Percentiles rank a stretch among this genome's conserved stretches.
phyloP scores from a whole-genome alignment of 1,139 yeast species.

The Pichia sp. region DNA sequence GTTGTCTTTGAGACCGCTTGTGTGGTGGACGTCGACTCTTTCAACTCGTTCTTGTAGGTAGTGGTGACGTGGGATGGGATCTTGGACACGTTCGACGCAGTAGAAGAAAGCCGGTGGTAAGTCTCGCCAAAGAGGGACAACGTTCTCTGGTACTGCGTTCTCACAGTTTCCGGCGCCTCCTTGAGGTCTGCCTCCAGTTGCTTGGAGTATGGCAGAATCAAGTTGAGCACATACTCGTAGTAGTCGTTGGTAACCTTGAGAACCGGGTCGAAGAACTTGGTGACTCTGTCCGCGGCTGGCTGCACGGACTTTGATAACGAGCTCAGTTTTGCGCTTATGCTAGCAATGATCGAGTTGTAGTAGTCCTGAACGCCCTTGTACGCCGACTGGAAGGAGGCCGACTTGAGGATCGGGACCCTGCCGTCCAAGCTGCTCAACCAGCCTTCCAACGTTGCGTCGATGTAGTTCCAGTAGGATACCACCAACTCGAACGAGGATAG shows the following conservation, averaged over 20 bases:
- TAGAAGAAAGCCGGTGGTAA: conserved; percentile 20
- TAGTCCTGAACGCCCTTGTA: conserved; percentile 3
- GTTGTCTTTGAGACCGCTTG: conserved; percentile 32
- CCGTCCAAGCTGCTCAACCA: conserved; percentile 21
- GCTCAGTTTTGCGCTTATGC: conserved; percentile 7
- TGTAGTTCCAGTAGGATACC: conserved; percentile 19
- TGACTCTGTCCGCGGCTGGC: conserved; percentile 8
- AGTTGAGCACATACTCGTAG: conserved; percentile 22
- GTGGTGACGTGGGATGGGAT: conserved; percentile 28
- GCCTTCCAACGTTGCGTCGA: conserved; percentile 19
- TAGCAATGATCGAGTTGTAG: conserved; percentile 13
- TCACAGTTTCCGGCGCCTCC: neutral
- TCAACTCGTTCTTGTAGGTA: conserved; percentile 27
- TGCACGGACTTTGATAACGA: conserved; percentile 7
- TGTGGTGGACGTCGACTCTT: conserved; percentile 25
- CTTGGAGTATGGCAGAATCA: conserved; percentile 21
- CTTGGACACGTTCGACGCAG: conserved; percentile 23
- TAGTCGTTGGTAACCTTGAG: conserved; percentile 24
- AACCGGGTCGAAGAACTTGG: conserved; percentile 20
- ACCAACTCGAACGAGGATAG: conserved; percentile 17
- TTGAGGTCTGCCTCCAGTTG: conserved; percentile 7
- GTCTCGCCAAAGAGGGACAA: conserved; percentile 18
- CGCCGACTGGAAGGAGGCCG: conserved; percentile 16
- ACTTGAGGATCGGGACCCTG: conserved; percentile 21
- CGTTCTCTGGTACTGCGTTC: conserved; percentile 23